Conservation (phyloP, 306 rosid species). For the Begonia masoniana region DNA sequence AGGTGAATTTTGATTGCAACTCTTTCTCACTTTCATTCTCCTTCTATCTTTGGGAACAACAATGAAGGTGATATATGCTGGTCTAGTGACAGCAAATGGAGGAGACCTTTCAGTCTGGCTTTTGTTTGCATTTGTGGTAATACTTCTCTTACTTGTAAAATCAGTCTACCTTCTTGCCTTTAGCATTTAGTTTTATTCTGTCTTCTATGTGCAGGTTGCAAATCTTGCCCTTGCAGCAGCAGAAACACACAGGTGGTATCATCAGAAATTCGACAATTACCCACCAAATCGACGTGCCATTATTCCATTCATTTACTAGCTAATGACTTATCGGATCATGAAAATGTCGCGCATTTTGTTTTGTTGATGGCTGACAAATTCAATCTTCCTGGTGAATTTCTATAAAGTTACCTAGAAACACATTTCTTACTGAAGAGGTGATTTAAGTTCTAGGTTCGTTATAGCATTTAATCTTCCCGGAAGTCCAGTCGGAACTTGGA, state of each 20-base stretch:
- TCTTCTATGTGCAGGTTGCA: slow-evolving; percentile 35
- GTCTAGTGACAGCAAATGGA: slow-evolving; percentile 72
- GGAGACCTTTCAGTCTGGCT: slow-evolving; percentile 79
- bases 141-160: slow-evolving; percentile 3
- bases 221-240: slow-evolving; percentile 62
- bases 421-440: no score
- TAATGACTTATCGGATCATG: no score
- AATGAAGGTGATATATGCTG: slow-evolving; percentile 62
- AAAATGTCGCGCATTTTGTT: no score
- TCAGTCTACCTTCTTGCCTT: background rate
- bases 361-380: no score
- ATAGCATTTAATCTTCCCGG: no score
- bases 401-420: no score
- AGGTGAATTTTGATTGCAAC: background rate
- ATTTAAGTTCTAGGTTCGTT: no score
- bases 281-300: slow-evolving; percentile 44
- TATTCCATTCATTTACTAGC: slow-evolving; percentile 45
- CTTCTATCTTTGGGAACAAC: slow-evolving; percentile 1
- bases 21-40: slow-evolving; percentile 13
- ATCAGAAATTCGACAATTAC: slow-evolving; percentile 58
- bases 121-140: slow-evolving; percentile 72
- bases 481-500: no score
- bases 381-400: no score
- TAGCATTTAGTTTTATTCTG: no score
- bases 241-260: slow-evolving; percentile 82